Conservation (phyloP, 2,329 filamentous ascomycete genomes). For the Ophiocordyceps camponoti-rufipedis region DNA sequence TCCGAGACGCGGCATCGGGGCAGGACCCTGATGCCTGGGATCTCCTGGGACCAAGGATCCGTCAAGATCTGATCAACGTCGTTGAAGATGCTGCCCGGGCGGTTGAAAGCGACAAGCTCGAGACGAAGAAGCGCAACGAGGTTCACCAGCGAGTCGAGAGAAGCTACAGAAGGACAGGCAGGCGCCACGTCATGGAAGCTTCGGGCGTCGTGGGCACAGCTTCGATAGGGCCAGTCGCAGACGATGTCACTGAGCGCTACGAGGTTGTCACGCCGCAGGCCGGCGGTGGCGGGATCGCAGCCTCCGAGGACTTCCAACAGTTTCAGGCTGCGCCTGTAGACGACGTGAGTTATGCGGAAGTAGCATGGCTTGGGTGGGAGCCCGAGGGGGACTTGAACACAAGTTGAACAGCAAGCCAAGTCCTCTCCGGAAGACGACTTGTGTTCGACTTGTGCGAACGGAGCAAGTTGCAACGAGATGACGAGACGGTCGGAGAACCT, state of each 20-base stretch:
- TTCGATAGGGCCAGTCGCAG: neutral
- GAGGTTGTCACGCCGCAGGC: neutral
- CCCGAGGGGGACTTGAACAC: neutral
- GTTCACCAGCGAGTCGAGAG: constrained; percentile 3
- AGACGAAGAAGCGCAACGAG: constrained; percentile 7
- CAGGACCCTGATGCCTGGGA: constrained; percentile 7
- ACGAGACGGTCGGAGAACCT: too few species aligned
- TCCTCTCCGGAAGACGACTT: neutral
- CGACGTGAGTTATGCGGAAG: neutral
- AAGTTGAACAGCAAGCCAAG: neutral
- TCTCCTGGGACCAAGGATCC: constrained; percentile 4
- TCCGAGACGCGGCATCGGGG: constrained; percentile 9
- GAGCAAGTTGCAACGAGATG: too few species aligned
- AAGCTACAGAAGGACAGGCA: neutral
- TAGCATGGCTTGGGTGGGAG: neutral
- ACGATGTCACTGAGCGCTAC: neutral
- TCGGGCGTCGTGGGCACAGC: neutral
- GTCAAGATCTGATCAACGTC: constrained; percentile 4
- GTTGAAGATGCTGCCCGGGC: constrained; percentile 3
- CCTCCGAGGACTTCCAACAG: neutral
- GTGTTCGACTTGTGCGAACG: too few species aligned
- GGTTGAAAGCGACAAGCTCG: constrained; percentile 4
- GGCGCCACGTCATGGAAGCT: neutral
- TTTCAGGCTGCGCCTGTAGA: neutral
- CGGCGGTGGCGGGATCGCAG: neutral